Evolutionary conservation across 257 asterid genomes (phyloP).

Genomic region (Phtheirospermum japonicum): DNA sequence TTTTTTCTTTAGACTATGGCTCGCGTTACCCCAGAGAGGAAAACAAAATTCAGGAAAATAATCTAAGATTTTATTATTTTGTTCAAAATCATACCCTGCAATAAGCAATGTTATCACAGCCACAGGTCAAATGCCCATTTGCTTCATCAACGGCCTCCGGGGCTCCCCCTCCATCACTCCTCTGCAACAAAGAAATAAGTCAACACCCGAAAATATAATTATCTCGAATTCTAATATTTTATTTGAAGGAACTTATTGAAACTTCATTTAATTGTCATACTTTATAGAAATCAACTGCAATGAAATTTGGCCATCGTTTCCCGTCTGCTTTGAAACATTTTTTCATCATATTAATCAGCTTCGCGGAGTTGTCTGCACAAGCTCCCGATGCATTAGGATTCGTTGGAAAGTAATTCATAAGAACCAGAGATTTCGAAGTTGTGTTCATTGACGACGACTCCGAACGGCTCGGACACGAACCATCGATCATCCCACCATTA

Average conservation of each 20-base stretch:
- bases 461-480: conserved; percentile 66
- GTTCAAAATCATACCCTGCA: conserved; percentile 55
- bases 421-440: conserved; percentile 56
- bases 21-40: too few species aligned
- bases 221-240: background rate
- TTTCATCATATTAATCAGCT: conserved; percentile 46
- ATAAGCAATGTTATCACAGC: conserved; percentile 80
- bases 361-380: conserved; percentile 76
- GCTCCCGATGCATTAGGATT: conserved; percentile 58
- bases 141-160: conserved; percentile 88
- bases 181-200: conserved; percentile 39
- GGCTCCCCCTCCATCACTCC: conserved; percentile 90
- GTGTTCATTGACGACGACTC: conserved; percentile 72
- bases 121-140: conserved; percentile 80
- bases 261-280: conserved; percentile 31
- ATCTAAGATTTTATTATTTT: background rate
- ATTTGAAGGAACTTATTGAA: background rate
- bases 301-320: conserved; percentile 90
- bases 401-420: conserved; percentile 65
- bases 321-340: conserved; percentile 67
- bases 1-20: too few species aligned
- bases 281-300: conserved; percentile 82
- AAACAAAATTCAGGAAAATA: too few species aligned
- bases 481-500: conserved; percentile 56
- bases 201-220: background rate